phyloP scores from a whole-genome alignment of 2,329 filamentous ascomycete species.

The Ploettnerulaceae sp. region DNA sequence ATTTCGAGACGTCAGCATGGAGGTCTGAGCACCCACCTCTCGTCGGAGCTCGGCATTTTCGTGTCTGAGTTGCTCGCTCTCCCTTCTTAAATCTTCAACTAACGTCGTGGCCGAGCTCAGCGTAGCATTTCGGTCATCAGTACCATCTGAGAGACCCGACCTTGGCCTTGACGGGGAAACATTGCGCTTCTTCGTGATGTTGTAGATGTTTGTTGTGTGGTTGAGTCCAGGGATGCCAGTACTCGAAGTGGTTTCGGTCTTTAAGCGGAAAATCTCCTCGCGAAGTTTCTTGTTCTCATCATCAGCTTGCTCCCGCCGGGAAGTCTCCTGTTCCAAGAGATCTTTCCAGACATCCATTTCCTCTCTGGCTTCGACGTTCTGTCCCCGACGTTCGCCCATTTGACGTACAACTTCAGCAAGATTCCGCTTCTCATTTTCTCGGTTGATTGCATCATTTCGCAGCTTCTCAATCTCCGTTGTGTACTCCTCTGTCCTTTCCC shows the following conservation, averaged over 20 bases:
- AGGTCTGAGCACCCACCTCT: conserved; percentile 92
- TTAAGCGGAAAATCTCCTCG: conserved; percentile 75
- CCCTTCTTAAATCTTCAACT: conserved; percentile 67
- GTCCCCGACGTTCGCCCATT: conserved; percentile 48
- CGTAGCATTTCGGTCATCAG: conserved; percentile 47
- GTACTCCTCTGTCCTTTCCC: conserved; percentile 81
- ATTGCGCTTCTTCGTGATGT: conserved; percentile 53
- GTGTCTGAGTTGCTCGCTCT: conserved; percentile 73
- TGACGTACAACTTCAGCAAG: conserved; percentile 75
- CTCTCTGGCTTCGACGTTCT: conserved; percentile 48
- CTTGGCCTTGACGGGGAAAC: conserved; percentile 42
- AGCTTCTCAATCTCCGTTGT: conserved; percentile 79
- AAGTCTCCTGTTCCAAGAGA: conserved; percentile 85
- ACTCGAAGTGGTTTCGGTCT: conserved; percentile 47
- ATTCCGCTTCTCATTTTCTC: conserved; percentile 80
- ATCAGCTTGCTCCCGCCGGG: conserved; percentile 81
- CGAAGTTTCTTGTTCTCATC: conserved; percentile 80
- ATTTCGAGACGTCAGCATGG: conserved; percentile 94
- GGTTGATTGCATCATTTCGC: conserved; percentile 68
- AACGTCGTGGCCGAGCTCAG: conserved; percentile 60
- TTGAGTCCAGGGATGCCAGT: conserved; percentile 39
- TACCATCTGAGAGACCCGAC: conserved; percentile 40
- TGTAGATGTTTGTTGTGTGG: conserved; percentile 63
- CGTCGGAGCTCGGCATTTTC: conserved; percentile 90
- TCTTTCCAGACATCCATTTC: conserved; percentile 90